Evolutionary conservation across 331 rosid genomes (phyloP), one percentile per base, ranked within the genome.

Genomic region (Dryas integrifolia): DNA sequence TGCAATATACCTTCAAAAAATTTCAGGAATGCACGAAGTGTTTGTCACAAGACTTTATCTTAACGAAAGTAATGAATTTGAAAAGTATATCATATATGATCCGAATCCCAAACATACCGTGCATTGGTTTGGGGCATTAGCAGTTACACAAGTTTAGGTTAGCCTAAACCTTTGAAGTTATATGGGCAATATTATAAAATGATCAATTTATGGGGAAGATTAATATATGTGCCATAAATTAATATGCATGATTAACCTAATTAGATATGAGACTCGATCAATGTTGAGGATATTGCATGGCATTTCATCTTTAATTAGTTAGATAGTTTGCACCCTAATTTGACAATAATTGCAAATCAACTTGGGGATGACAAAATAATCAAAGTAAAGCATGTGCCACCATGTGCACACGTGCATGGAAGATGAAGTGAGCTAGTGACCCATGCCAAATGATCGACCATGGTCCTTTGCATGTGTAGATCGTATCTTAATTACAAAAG

Each of bases 401-500:
- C 92, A 87, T 88, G 92, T 91, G 92, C 82, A 74, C 87, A 84
- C 82, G 79, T 87, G 83, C 82, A 78, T 87, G 83, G 82, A 85
- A 64, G 64, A 72, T 84, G 46, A 8, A 59, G 44, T 61, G n/a
- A 39, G 39, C 39, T 69, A 38, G 7, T 41, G 50, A 62, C 5
- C 12, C 73, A 69, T 52, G 24, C 24, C 24, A 21, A 21, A 16
- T 52, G 51, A 47, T 66, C 53, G 58, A 40, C 40, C 41, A 41
- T 41, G 50, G 50, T 72, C 59, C 5, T 38, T 14, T 45, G 66
- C 52, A 63, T 56, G 68, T 53, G 73, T 55, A 14, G 10, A 43
- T 10, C 75, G 44, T 24, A 24, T 21, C 48, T 69, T 39, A 4
- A 43, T 9, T 35, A 13, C 10, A 16, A 6, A 38, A 4, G n/a